Evolutionary conservation across 108 stramenopile genomes (phyloP), one percentile per base, ranked within the genome.

Genomic region (Schizochytrium sp.): DNA sequence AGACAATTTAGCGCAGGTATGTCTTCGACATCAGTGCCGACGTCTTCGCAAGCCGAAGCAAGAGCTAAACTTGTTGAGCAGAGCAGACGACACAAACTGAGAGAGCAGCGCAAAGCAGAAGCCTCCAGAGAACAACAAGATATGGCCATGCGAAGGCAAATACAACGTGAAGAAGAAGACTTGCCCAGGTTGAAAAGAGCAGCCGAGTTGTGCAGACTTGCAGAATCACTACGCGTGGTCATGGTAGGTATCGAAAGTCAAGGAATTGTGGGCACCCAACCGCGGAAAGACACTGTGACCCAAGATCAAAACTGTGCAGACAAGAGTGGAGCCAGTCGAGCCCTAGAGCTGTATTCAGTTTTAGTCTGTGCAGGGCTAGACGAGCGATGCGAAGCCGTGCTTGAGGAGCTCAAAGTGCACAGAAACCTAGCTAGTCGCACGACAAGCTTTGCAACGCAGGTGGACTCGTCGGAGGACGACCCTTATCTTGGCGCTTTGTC

Each of bases 401-500:
- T 55, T 8, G 53, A 83, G 28, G 76, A 83, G 76, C 76, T 83
- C 50, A 83, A 55, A 53, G 40, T 53, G 15, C 76, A 83, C 40
- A 17, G 76, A n/a, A 10, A 5, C 5, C 76, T 83, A 40, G 76
- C 76, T 10, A 46, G 15, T 53, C 47, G 47, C 19, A 10, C 76
- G 0, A 83, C 53, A 5, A 55, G 76, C 76, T 49, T 55, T 3
- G 76, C 45, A 2, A 50, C 47, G 50, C 76, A 83, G 76, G 76
- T 83, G 15, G 76, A 83, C 50, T 38, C 76, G 0, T 55, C 53
- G 45, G 76, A 83, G 47, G 76, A 83, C 76, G 76, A 83, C 47
- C 76, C 76, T 13, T 83, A 83, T 53, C 47, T 83, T 13, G 12
- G 55, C 49, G 76, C 76, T n/a, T 53, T 83, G 38, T 83, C 76